phyloP scores from a whole-genome alignment of 2,329 filamentous ascomycete genomes.

The Cercospora brassicicola region DNA sequence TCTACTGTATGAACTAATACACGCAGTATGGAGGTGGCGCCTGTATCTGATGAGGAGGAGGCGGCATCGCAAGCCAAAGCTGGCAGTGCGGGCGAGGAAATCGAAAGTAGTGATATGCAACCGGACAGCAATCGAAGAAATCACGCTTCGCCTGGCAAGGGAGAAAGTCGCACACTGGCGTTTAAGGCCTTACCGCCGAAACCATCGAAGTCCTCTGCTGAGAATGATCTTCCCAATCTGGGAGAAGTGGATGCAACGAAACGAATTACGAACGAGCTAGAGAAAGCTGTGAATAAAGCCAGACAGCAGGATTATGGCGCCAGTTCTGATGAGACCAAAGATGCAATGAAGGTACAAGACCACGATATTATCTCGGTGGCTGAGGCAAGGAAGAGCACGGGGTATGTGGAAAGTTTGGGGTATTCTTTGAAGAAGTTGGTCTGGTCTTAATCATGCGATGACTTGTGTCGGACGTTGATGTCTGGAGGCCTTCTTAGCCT shows the following conservation, averaged over 20 bases:
- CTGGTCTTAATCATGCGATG: slow-evolving; percentile 58
- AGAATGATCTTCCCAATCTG: slow-evolving; percentile 36
- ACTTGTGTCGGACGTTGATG: background rate
- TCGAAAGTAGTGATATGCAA: slow-evolving; percentile 22
- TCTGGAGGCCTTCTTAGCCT: background rate
- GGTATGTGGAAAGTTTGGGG: slow-evolving; percentile 79
- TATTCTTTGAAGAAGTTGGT: slow-evolving; percentile 93
- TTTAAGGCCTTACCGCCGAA: slow-evolving; percentile 58
- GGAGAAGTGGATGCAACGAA: slow-evolving; percentile 58
- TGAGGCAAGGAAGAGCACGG: slow-evolving; percentile 84
- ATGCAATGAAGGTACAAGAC: slow-evolving; percentile 49
- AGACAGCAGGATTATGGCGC: slow-evolving; percentile 41
- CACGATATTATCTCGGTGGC: slow-evolving; percentile 77
- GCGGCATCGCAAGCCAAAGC: slow-evolving; percentile 28
- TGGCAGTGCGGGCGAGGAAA: background rate
- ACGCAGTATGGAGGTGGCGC: slow-evolving; percentile 61
- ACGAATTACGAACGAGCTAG: slow-evolving; percentile 73
- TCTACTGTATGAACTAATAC: slow-evolving; percentile 82
- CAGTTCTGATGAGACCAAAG: slow-evolving; percentile 25
- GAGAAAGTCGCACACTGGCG: slow-evolving; percentile 47
- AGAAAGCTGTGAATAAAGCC: slow-evolving; percentile 58
- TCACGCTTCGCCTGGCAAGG: slow-evolving; percentile 29
- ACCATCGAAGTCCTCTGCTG: slow-evolving; percentile 40
- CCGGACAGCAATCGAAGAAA: slow-evolving; percentile 14
- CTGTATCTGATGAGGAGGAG: slow-evolving; percentile 36